These are phyloP conservation scores for Fusarium hostae DNA, from an alignment of 2,329 filamentous ascomycete species.

Conservation along the genomic window DNA sequence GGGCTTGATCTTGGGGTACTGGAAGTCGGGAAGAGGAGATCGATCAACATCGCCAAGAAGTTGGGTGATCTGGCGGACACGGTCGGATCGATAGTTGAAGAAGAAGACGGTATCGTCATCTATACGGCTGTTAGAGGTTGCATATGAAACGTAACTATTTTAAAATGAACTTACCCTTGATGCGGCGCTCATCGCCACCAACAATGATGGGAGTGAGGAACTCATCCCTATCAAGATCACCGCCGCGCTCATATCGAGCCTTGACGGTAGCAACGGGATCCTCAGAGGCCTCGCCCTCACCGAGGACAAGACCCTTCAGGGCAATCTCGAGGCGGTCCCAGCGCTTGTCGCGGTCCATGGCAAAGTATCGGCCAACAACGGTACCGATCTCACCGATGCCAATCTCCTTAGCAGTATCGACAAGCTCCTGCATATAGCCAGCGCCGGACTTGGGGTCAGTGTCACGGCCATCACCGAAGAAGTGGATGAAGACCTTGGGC, in stretches of 20 bases:
- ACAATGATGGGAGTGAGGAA: slow-evolving; percentile 98
- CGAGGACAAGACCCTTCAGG: slow-evolving; percentile 84
- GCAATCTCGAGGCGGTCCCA: slow-evolving; percentile 95
- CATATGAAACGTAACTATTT: not conserved
- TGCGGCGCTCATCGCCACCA: slow-evolving; percentile 83
- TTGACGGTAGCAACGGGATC: slow-evolving; percentile 90
- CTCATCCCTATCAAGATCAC: slow-evolving; percentile 82
- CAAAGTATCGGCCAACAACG: slow-evolving; percentile 94
- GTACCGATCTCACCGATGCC: slow-evolving; percentile 90
- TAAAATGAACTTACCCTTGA: slow-evolving; percentile 74
- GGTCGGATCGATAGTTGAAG: slow-evolving; percentile 99
- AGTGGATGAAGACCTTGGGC: slow-evolving; percentile 96
- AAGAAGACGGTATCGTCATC: slow-evolving; percentile 97
- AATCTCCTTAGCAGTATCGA: slow-evolving; percentile 84
- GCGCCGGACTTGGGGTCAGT: slow-evolving; percentile 95
- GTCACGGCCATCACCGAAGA: slow-evolving; percentile 97
- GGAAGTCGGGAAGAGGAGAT: slow-evolving; percentile 89
- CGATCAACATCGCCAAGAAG: slow-evolving; percentile 92
- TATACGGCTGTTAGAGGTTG: slow-evolving; percentile 48
- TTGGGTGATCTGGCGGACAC: slow-evolving; percentile 95
- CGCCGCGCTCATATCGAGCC: slow-evolving; percentile 83
- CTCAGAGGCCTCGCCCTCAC: slow-evolving; percentile 85
- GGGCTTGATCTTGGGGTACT: slow-evolving; percentile 86
- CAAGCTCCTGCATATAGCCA: slow-evolving; percentile 86
- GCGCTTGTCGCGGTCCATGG: slow-evolving; percentile 99